These are phyloP conservation scores for Wallacemonas collosoma DNA, from an alignment of 208 protist species.

Conservation along the genomic window DNA sequence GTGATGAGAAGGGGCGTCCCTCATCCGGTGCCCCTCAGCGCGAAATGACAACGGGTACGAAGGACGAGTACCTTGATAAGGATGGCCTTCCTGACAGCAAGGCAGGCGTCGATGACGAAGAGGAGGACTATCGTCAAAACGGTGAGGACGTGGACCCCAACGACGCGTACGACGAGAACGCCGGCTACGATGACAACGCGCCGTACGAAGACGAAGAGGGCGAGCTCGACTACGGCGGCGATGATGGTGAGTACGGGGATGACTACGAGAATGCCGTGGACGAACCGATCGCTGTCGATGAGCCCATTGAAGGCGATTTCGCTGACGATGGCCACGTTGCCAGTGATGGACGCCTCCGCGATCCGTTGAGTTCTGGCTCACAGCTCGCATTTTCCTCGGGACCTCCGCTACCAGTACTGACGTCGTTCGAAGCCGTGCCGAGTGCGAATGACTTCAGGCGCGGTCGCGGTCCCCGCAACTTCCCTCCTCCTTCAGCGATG, in stretches of 20 bases:
- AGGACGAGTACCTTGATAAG: not conserved
- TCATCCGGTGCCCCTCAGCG: not conserved
- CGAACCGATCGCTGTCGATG: constrained; percentile 8
- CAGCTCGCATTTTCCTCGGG: constrained; percentile 4
- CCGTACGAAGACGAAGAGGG: constrained; percentile 7
- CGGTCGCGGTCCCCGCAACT: not conserved
- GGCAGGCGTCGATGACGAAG: not conserved
- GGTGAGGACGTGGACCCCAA: not conserved
- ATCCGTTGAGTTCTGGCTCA: not conserved
- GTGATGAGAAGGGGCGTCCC: not conserved
- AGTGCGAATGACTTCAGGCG: not conserved
- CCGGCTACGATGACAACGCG: not conserved
- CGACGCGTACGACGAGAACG: not conserved
- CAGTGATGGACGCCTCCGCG: not conserved
- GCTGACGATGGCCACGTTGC: not conserved
- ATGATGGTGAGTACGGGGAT: constrained; percentile 29
- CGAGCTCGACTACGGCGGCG: constrained; percentile 23
- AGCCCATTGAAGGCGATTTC: constrained; percentile 14
- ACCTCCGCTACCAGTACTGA: not conserved
- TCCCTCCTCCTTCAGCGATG: not conserved
- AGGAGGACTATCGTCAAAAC: not conserved
- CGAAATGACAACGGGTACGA: not conserved
- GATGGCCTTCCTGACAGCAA: not conserved
- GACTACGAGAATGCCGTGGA: constrained; percentile 15
- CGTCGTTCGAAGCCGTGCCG: constrained; percentile 4